Evolutionary conservation across 139 green algal species (phyloP), one percentile per base, ranked within the genome.

Genomic region (Microglena sp.): DNA sequence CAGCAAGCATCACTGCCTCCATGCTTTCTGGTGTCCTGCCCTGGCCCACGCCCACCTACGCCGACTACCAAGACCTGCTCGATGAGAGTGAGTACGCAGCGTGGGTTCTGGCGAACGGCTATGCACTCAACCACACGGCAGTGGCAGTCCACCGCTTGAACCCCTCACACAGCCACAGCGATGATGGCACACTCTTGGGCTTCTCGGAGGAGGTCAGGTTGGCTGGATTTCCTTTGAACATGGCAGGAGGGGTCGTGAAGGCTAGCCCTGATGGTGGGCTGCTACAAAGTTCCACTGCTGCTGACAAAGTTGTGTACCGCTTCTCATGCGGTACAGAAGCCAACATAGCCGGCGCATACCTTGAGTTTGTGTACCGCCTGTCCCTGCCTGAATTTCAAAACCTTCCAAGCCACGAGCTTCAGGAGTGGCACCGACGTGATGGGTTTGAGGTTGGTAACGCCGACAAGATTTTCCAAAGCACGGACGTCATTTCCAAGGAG

Each of bases 381-480:
- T n/a, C n/a, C n/a, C n/a, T n/a, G n/a, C n/a, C n/a, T n/a, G n/a
- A n/a, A n/a, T n/a, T n/a, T n/a, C n/a, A n/a, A n/a, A n/a, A n/a
- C n/a, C n/a, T n/a, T n/a, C n/a, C n/a, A n/a, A n/a, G 56, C 5
- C 2, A 22, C 5, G 63, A 45, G 18, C 57, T 77, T 22, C 59
- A 35, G 18, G 88, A 95, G 65, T 6, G 64, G 24, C 82, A 94
- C 55, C 75, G 87, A 5, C 73, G 88, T 0, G 88, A 95, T 26
- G 88, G 88, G 30, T 95, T 95, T 66, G 88, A 95, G 62, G 68
- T 76, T 0, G 77, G 72, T 36, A 95, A 84, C 53, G 88, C 88
- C 1, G 85, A 92, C 63, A 81, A 83, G 11, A 95, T 95, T 22
- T 95, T 95, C 67, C 76, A 84, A 26, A 84, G 68, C 67, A 95